phyloP scores from a whole-genome alignment of 768 basidiomycete genomes.

The Pleurotus djamor region DNA sequence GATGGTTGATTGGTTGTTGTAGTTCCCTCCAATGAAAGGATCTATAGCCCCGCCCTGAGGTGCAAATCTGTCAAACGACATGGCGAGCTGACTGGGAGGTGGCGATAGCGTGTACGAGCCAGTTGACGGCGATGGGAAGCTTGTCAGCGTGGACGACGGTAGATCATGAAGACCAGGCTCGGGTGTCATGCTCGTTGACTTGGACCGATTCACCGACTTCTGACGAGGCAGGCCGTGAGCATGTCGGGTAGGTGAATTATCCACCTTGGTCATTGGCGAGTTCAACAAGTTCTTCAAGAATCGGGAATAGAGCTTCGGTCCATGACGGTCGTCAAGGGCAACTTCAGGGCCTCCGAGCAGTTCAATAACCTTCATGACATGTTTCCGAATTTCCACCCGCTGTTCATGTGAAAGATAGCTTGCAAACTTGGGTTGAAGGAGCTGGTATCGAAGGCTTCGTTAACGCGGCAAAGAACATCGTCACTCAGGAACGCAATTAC shows the following conservation, averaged over 20 bases:
- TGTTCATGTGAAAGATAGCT: conserved; percentile 55
- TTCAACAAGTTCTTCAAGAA: conserved; percentile 74
- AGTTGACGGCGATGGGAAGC: conserved; percentile 37
- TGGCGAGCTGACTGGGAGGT: conserved; percentile 38
- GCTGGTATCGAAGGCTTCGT: conserved; percentile 30
- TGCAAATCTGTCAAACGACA: conserved; percentile 47
- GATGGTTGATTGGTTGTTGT: not conserved
- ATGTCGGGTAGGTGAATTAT: conserved; percentile 8
- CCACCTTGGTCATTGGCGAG: conserved; percentile 43
- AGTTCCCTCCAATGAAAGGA: conserved; percentile 28
- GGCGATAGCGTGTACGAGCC: conserved; percentile 42
- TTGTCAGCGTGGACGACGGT: conserved; percentile 21
- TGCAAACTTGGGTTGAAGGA: conserved; percentile 77
- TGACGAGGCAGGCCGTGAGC: conserved; percentile 1
- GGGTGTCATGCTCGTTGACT: conserved; percentile 11
- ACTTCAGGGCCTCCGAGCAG: conserved; percentile 69
- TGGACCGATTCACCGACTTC: conserved; percentile 9
- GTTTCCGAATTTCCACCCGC: conserved; percentile 56
- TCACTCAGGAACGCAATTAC: conserved; percentile 25
- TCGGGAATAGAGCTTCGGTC: conserved; percentile 75
- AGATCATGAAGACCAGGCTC: conserved; percentile 18
- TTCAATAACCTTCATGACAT: conserved; percentile 66
- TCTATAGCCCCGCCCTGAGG: conserved; percentile 35
- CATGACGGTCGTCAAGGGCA: conserved; percentile 78
- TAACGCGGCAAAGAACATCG: not conserved